phyloP scores from a whole-genome alignment of 345 rosid genomes.

The Salix udensis region DNA sequence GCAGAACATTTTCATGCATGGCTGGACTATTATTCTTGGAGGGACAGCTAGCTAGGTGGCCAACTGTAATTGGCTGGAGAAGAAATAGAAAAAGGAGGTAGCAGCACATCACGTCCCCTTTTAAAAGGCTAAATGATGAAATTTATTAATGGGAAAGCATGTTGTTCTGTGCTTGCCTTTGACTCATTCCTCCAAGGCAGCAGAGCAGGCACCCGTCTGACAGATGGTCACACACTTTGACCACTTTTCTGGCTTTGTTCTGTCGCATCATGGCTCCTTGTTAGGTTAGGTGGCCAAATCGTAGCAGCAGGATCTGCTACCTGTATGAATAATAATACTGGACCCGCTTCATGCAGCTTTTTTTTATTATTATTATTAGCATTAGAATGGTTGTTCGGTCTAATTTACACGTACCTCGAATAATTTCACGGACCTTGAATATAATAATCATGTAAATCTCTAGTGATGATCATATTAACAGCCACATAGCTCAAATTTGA shows the following conservation, averaged over 20 bases:
- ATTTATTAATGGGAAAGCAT: not conserved
- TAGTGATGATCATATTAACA: no score
- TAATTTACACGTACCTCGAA: no score
- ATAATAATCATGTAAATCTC: no score
- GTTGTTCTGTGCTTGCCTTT: not conserved
- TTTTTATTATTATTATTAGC: no score
- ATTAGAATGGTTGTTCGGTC: no score
- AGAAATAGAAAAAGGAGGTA: not conserved
- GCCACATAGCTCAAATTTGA: no score
- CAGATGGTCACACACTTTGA: not conserved
- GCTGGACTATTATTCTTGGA: not conserved
- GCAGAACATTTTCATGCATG: not conserved
- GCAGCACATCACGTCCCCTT: not conserved
- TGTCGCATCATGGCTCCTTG: not conserved
- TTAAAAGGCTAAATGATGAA: not conserved
- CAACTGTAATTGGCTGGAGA: not conserved
- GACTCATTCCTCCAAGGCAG: not conserved
- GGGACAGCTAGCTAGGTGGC: not conserved
- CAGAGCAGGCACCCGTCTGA: not conserved
- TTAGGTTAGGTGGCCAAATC: no score
- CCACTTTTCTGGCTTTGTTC: not conserved
- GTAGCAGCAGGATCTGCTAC: not conserved
- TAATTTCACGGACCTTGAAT: accelerated
- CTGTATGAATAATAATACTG: no score
- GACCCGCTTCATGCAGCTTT: no score